Evolutionary conservation across 148 eudicot genomes (phyloP), one percentile per base, ranked within the genome.

Genomic region (Polygonum maritimum): DNA sequence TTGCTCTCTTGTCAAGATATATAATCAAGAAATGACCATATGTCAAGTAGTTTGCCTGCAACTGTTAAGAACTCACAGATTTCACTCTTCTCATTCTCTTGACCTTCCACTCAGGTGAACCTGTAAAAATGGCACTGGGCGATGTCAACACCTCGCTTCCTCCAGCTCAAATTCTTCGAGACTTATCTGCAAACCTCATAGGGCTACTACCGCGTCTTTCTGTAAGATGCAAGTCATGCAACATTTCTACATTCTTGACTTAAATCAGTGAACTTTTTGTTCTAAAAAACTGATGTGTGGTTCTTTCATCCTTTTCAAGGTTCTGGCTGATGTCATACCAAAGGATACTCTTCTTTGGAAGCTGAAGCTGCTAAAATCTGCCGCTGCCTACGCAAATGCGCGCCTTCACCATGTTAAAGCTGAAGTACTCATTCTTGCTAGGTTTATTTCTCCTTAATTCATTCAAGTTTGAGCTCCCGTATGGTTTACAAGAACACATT

Each of bases 371-470:
- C 88, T 95, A 74, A 92, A 83, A 81, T 82, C 92, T 57, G 99
- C 90, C 78, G 87, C 97, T 78, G 87, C 90, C 74, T 92, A 92
- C 76, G 82, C 98, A 33, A 95, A 95, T 86, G 88, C 96, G 44
- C 99, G 97, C 69, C 90, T 95, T 76, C 96, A 88, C 86, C 91
- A 92, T 39, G 82, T 95, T 76, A 92, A 82, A 67, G 99, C 99
- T 78, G 97, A 95, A 89, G 97, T 95, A 73, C 97, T 95, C 80
- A 81, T 95, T 78, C 89, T 95, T 84, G 97, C 97, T 74, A 91
- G 99, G 99, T 95, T 76, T 71, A 16, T 31, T n/a, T 41, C 71
- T 76, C 18, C 69, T 18, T 33, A 47, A 49, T 65, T 65, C 21
- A 65, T 57, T 57, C 18, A 65, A 33, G 71, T 35, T 35, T 51